phyloP scores from a whole-genome alignment of 768 basidiomycete species.

The Cystofilobasidium macerans region DNA sequence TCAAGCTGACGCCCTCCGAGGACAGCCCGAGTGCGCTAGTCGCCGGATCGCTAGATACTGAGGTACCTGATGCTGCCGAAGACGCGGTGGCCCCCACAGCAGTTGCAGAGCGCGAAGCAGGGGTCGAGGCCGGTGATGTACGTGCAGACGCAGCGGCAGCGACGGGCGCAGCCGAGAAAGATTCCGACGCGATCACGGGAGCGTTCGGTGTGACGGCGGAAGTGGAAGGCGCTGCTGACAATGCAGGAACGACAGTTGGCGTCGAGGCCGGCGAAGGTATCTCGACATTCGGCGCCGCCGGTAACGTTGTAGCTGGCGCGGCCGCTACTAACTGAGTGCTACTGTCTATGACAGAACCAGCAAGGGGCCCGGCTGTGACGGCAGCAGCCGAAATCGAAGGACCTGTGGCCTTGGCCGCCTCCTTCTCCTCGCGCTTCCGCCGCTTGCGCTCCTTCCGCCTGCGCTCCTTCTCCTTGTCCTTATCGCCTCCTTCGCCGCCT shows the following conservation, averaged over 20 bases:
- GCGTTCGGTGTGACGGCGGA: not conserved
- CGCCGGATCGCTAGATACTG: too few species aligned
- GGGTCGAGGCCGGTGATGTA: not conserved
- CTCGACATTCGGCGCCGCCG: too few species aligned
- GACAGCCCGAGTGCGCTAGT: too few species aligned
- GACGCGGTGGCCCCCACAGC: not conserved
- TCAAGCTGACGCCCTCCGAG: not conserved
- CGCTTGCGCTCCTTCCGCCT: not conserved
- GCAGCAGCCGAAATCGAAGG: too few species aligned
- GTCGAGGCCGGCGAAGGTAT: too few species aligned
- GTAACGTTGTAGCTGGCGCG: not conserved
- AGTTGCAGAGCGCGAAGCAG: not conserved
- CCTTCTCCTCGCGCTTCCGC: not conserved
- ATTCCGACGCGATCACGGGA: not conserved
- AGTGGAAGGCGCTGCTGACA: not conserved
- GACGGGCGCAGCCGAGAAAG: not conserved
- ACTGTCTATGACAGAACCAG: too few species aligned
- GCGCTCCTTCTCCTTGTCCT: not conserved
- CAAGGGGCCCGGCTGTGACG: too few species aligned
- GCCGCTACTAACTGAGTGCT: not conserved
- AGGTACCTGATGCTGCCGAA: not conserved
- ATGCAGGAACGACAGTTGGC: too few species aligned
- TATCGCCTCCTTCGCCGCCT: not conserved
- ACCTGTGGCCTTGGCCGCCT: constrained; percentile 1
- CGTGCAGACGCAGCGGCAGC: not conserved